Base-by-base conservation (phyloP, 371 early-diverging fungal species). In the Cladochytrium tenue region DNA sequence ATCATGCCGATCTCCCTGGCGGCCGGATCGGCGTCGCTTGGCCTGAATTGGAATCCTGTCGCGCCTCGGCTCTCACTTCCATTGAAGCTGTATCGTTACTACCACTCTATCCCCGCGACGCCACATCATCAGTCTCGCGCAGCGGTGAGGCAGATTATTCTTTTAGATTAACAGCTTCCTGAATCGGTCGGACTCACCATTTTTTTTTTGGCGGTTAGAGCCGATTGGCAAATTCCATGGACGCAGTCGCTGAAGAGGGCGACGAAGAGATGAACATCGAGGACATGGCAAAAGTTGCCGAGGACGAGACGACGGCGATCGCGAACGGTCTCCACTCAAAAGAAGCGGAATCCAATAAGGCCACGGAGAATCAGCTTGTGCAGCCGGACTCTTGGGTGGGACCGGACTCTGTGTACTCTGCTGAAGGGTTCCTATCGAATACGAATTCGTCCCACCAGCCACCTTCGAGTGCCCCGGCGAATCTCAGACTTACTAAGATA, bases 1-100 rank as follows among this genome's bases (percentile, higher is more conserved):
- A 71, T 75, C 33, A 50, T 58, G n/a, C 60, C 50, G 20, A 31
- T 68, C 15, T 35, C 55, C 13, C n/a, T 75, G 30, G 71, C 53
- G 13, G 65, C 53, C 4, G 69, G 66, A 3, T 74, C 68, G 15
- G 63, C 61, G n/a, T 43, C 62, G 13, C 23, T 74, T 28, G 75
- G 75, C 25, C 51, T 71, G 66, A 34, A 34, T 31, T 75, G 70
- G 70, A 52, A 67, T 5, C 71, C 75, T 20, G 75, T 72, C 28
- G 67, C 68, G 30, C 72, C 75, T 23, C 66, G 56, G 32, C 33
- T 75, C 34, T 55, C 63, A 20, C 43, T 67, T 0, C 65, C 75
- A 30, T 25, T 60, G 36, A 43, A 62, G 5, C 10, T 63, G 1
- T 62, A 56, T 56, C 33, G 36, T 30, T 60, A 52, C 34, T n/a